A percentile compares a stretch with the other conserved stretches of the same genome.
phyloP scores from a whole-genome alignment of 2,329 filamentous ascomycete species.

The Fusarium ramigenum region DNA sequence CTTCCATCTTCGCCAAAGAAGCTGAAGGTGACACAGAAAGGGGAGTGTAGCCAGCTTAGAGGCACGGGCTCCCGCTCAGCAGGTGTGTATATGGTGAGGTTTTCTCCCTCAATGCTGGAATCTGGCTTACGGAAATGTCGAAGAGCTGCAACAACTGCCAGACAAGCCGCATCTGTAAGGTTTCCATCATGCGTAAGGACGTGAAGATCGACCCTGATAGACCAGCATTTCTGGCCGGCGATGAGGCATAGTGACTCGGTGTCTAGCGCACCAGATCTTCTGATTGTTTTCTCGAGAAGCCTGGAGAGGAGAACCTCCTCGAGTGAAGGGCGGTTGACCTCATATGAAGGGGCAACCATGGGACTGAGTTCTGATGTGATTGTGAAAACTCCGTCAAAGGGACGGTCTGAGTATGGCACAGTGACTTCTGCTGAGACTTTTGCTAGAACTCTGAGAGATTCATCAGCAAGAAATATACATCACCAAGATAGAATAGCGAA shows the following conservation, averaged over 20 bases:
- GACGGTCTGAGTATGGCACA: slow-evolving; percentile 84
- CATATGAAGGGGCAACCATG: slow-evolving; percentile 91
- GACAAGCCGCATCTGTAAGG: slow-evolving; percentile 84
- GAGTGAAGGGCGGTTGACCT: slow-evolving; percentile 84
- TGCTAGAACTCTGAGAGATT: slow-evolving; percentile 73
- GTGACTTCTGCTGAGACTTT: slow-evolving; percentile 90
- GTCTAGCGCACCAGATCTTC: slow-evolving; percentile 90
- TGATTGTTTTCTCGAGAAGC: slow-evolving; percentile 91
- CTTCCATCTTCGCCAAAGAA: slow-evolving; percentile 81
- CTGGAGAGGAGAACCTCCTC: slow-evolving; percentile 87
- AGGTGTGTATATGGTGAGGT: slow-evolving; percentile 83
- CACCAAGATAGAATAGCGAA: slow-evolving; percentile 8
- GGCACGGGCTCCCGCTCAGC: slow-evolving; percentile 91
- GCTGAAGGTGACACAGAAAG: slow-evolving; percentile 89
- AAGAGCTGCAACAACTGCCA: slow-evolving; percentile 87
- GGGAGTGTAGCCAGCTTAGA: slow-evolving; percentile 89
- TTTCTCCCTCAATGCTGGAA: slow-evolving; percentile 84
- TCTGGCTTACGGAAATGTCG: slow-evolving; percentile 93
- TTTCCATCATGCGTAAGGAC: slow-evolving; percentile 92
- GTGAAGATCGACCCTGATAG: slow-evolving; percentile 89
- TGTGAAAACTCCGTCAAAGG: slow-evolving; percentile 94
- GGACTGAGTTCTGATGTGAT: slow-evolving; percentile 91
- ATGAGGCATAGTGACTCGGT: slow-evolving; percentile 96
- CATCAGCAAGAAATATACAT: slow-evolving; percentile 11
- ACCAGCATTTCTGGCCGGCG: slow-evolving; percentile 91